A percentile compares a stretch with the other conserved stretches of the same genome.
phyloP scores from a whole-genome alignment of 78 protist species.

The Anaeramoeba ignava region DNA sequence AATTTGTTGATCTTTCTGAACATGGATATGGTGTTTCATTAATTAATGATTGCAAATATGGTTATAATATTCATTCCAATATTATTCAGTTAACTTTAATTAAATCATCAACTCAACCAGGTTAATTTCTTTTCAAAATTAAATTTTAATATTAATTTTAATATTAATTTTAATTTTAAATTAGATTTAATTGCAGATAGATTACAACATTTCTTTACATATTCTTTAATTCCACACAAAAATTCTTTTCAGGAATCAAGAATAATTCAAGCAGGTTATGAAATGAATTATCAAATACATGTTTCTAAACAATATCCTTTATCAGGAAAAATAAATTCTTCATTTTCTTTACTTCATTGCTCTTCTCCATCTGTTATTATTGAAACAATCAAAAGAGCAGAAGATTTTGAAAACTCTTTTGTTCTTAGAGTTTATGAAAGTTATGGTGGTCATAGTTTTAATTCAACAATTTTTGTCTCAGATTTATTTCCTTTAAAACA shows the following conservation, averaged over 20 bases:
- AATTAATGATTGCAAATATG: slow-evolving; percentile 71
- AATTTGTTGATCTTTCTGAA: slow-evolving; percentile 52
- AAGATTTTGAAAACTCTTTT: slow-evolving; percentile 9
- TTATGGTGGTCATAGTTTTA: too few species aligned
- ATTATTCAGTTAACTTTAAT: slow-evolving; percentile 43
- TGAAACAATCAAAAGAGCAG: slow-evolving; percentile 11
- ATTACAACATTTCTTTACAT: slow-evolving; percentile 49
- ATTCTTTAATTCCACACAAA: slow-evolving; percentile 46
- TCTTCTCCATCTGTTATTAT: slow-evolving; percentile 2
- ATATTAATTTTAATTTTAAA: slow-evolving; percentile 49
- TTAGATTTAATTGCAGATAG: slow-evolving; percentile 63
- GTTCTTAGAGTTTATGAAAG: slow-evolving; percentile 18
- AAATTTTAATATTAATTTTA: not conserved
- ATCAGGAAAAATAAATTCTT: slow-evolving; percentile 6
- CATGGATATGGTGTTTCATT: slow-evolving; percentile 51
- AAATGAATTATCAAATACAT: slow-evolving; percentile 16
- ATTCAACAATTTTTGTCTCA: too few species aligned
- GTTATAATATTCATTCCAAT: slow-evolving; percentile 26
- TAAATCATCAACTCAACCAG: not conserved
- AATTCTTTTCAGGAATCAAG: slow-evolving; percentile 28
- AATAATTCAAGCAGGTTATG: slow-evolving; percentile 23
- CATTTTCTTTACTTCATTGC: slow-evolving; percentile 2
- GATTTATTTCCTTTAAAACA: too few species aligned
- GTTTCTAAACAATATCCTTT: too few species aligned
- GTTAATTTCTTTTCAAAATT: not conserved